Conservation (phyloP, 768 basidiomycete species). For the Kondoa subrosea region DNA sequence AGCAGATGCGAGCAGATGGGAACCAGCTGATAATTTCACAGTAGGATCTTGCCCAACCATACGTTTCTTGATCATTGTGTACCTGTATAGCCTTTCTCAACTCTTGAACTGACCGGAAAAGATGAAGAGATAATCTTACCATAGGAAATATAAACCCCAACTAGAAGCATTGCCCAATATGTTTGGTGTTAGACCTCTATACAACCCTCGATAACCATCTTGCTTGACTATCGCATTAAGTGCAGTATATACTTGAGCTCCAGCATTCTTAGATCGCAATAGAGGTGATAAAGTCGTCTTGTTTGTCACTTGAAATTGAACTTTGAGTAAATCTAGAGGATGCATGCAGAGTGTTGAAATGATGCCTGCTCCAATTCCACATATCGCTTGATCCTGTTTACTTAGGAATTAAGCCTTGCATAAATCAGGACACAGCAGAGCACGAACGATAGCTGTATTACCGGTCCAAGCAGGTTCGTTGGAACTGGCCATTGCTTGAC, state of each 20-base stretch:
- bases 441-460: neutral
- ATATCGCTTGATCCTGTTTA: constrained; percentile 79
- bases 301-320: constrained; percentile 81
- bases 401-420: neutral
- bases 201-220: constrained; percentile 70
- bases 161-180: constrained; percentile 86
- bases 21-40: constrained; percentile 51
- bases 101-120: too few relatives aligned
- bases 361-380: constrained; percentile 82
- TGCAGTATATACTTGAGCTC: constrained; percentile 58
- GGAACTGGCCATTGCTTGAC: neutral
- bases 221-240: constrained; percentile 53
- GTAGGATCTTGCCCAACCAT: constrained; percentile 49
- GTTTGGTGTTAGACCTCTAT: constrained; percentile 77
- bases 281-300: too few relatives aligned
- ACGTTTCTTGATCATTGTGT: constrained; percentile 77
- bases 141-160: constrained; percentile 96
- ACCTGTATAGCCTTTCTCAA: constrained; percentile 39
- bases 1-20: constrained; percentile 76
- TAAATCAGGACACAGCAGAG: neutral
- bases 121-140: constrained; percentile 58
- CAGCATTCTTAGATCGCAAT: constrained; percentile 35
- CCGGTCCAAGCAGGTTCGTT: neutral
- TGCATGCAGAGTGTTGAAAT: constrained; percentile 90
- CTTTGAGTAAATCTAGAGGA: constrained; percentile 85